Base-by-base conservation (phyloP, 768 basidiomycete species). In the Mycena sanguinolenta region DNA sequence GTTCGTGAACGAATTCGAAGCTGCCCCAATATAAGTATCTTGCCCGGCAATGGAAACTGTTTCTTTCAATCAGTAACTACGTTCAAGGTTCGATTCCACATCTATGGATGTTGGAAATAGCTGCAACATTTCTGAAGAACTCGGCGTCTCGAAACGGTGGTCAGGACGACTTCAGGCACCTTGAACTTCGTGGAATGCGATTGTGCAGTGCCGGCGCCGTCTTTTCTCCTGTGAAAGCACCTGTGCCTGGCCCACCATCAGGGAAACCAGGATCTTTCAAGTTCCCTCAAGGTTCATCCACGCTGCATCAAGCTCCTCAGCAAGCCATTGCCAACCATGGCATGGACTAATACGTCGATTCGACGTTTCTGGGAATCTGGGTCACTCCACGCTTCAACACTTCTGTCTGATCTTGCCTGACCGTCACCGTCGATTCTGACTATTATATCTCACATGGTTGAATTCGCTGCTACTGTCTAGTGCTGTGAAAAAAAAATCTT, bases 321-420 rank as follows among this genome's bases (percentile, higher is more conserved):
- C 30, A n/a, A 60, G 19, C 65, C 28, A 67, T 36, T 10, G 21
- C 44, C 44, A 46, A 7, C 19, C 17, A n/a, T 30, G 38, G 38
- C 49, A 34, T 67, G 19, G 9, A 38, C 52, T 58, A 12, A 28
- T 60, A 19, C 65, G 42, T 67, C 5, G 52, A 52, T 28, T 3
- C 39, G 49, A 9, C 1, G 0, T 61, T 42, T 44, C 16, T 60
- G 25, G n/a, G 17, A 12, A 44, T 4, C 61, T 67, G 42, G 53
- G 66, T 5, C 59, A 30, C 52, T 46, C 30, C 66, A 61, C 12
- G 28, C 39, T 19, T 16, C 30, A 23, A 55, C 65, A 36, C 58
- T 67, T 25, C 65, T 49, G n/a, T 32, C 58, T 67, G n/a, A 21
- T 39, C 65, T 13, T 60, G 65, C 38, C 58, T 67, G 21, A 12